Base-by-base conservation (phyloP, 2,329 filamentous ascomycete species). In the Aspergillus puulaauensis region DNA sequence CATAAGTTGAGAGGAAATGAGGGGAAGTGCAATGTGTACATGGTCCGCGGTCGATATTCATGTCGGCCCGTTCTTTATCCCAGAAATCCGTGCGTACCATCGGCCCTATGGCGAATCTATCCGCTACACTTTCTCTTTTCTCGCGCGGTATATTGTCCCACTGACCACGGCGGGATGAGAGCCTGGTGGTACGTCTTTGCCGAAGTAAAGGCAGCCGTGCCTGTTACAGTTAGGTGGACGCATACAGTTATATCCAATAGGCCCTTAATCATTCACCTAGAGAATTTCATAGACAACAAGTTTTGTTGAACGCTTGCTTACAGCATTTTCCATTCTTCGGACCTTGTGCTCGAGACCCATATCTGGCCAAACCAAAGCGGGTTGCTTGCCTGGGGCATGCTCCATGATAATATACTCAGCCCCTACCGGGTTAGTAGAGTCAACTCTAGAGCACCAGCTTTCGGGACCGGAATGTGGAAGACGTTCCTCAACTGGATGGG, bases 161-260 rank as follows among this genome's bases (percentile, higher is more conserved):
- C 57, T 59, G 47, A 75, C 50, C 54, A 67, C 58, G 24, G 68
- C 70, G 48, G 65, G 61, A 58, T 70, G 62, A 52, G 70, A 73
- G 2, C 70, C 70, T 23, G 68, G 56, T 47, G 72, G 67, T 41
- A 66, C 61, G 63, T 77, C 70, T 14, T 52, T 65, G 31, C 64
- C 63, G 51, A 69, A 75, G 58, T 75, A 77, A 52, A 77, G 63
- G 59, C 66, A 75, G 9, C 76, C 74, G 64, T 73, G 74, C 40
- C 74, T 68, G 52, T 9, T 31, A 2, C 2, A n/a, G 17, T 48
- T 27, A 75, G 43, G 24, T n/a, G 35, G 35, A n/a, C 3, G 6
- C 15, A 15, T 6, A n/a, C 6, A 37, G 35, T 15, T 37, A 37
- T 37, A 37, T 14, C 14, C 19, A 37, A 4, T 35, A 21, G 2